Evolutionary conservation across 2,329 filamentous ascomycete species (phyloP).

Genomic region (Piedraia hortae): DNA sequence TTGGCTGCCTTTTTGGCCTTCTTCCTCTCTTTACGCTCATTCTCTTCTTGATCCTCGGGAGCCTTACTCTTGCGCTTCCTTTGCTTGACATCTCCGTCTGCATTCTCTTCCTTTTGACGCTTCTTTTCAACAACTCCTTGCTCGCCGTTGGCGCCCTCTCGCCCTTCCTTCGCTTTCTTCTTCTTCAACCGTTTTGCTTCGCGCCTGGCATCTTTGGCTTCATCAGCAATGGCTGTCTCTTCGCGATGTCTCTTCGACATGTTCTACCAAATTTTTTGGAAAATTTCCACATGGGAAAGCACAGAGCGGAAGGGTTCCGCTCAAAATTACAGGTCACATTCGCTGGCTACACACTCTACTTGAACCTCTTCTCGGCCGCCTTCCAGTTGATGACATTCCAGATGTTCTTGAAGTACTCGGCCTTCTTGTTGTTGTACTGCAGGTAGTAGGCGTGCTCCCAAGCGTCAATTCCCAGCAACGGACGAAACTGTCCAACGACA

Average conservation of each 20-base stretch:
- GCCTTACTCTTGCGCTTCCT: slow-evolving; percentile 5
- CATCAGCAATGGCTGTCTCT: slow-evolving; percentile 3
- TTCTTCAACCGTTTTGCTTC: slow-evolving; percentile 7
- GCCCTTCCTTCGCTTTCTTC: slow-evolving; percentile 9
- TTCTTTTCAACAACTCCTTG: slow-evolving; percentile 12
- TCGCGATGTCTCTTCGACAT: slow-evolving; percentile 7
- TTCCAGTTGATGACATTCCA: slow-evolving; percentile 97
- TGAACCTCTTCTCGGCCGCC: slow-evolving; percentile 27
- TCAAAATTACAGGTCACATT: too few relatives aligned
- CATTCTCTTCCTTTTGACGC: slow-evolving; percentile 10
- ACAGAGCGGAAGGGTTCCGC: too few relatives aligned
- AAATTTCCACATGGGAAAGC: too few relatives aligned
- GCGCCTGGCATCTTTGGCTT: slow-evolving; percentile 3
- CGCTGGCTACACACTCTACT: slow-evolving; percentile 8
- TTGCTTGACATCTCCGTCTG: slow-evolving; percentile 6
- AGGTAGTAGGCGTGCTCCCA: slow-evolving; percentile 95
- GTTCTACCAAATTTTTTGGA: background rate
- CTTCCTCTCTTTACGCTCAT: slow-evolving; percentile 17
- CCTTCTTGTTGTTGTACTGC: slow-evolving; percentile 92
- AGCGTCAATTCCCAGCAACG: slow-evolving; percentile 69
- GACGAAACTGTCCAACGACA: slow-evolving; percentile 55
- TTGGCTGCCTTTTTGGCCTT: slow-evolving; percentile 16
- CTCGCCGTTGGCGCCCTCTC: slow-evolving; percentile 2
- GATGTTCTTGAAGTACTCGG: slow-evolving; percentile 76
- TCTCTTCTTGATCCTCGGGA: slow-evolving; percentile 5